A percentile compares a stretch with the other conserved stretches of the same genome.
These are phyloP conservation scores for Schwanniomyces pseudopolymorphus DNA, from an alignment of 805 yeast species.

Conservation along the genomic window DNA sequence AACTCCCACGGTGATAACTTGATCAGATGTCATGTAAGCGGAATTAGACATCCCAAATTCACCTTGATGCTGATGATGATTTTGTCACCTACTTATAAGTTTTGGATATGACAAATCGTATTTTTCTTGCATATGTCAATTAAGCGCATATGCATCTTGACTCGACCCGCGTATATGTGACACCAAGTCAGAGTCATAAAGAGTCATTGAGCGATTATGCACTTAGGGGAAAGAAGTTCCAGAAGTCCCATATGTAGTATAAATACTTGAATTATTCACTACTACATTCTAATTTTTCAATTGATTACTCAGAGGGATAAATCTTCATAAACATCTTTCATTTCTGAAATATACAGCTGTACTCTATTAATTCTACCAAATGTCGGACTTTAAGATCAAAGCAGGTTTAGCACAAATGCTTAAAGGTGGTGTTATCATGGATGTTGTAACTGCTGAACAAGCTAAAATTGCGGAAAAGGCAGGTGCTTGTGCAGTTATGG, in stretches of 20 bases:
- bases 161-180: background rate
- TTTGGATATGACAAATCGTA: background rate
- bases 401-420: slow-evolving; percentile 85
- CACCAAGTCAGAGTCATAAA: background rate
- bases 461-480: slow-evolving; percentile 78
- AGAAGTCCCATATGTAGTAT: background rate
- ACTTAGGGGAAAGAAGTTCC: background rate
- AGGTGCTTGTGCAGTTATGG: slow-evolving; percentile 91
- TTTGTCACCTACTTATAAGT: background rate
- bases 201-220: background rate
- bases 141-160: background rate
- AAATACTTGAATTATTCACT: background rate
- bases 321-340: background rate
- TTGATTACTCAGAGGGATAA: background rate
- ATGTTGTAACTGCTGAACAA: slow-evolving; percentile 77
- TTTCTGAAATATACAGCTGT: background rate
- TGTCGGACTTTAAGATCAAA: slow-evolving; percentile 53
- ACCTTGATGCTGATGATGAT: background rate
- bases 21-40: slow-evolving; percentile 11
- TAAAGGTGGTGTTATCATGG: slow-evolving; percentile 75
- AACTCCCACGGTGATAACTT: slow-evolving; percentile 53
- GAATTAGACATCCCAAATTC: background rate
- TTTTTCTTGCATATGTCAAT: background rate
- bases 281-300: background rate
- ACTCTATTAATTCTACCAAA: slow-evolving; percentile 3